phyloP scores from a whole-genome alignment of 371 early-diverging fungal species.

The Rhizopus microsporus region DNA sequence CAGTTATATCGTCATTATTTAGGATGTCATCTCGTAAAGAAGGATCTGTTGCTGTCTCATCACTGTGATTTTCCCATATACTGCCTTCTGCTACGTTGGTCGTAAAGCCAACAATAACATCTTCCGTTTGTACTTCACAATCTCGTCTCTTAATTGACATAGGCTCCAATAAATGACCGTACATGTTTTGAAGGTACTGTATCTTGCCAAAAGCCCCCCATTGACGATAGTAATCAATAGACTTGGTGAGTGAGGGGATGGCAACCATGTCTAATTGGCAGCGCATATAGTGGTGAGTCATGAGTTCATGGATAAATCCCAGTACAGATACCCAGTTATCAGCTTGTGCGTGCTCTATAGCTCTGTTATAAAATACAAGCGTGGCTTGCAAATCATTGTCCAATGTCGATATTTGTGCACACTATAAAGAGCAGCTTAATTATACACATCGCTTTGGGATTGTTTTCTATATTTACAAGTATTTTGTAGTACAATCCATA shows the following conservation, averaged over 20 bases:
- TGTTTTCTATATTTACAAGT: slow-evolving; percentile 29
- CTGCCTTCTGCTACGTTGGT: slow-evolving; percentile 14
- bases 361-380: slow-evolving; percentile 28
- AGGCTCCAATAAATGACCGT: slow-evolving; percentile 11
- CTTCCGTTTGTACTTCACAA: slow-evolving; percentile 36
- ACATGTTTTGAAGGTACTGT: slow-evolving; percentile 29
- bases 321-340: slow-evolving; percentile 36
- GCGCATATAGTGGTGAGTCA: slow-evolving; percentile 33
- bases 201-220: slow-evolving; percentile 47
- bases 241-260: slow-evolving; percentile 26
- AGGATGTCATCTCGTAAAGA: slow-evolving; percentile 26
- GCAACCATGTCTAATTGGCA: slow-evolving; percentile 31
- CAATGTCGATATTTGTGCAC: slow-evolving; percentile 36
- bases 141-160: slow-evolving; percentile 4
- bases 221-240: slow-evolving; percentile 34
- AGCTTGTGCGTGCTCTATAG: slow-evolving; percentile 26
- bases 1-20: slow-evolving; percentile 18
- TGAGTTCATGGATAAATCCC: slow-evolving; percentile 33
- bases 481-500: slow-evolving; percentile 39
- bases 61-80: slow-evolving; percentile 27
- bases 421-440: slow-evolving; percentile 14
- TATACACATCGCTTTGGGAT: background rate
- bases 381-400: slow-evolving; percentile 12
- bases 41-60: slow-evolving; percentile 26
- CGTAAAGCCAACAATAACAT: slow-evolving; percentile 22